Evolutionary conservation across 2,329 filamentous ascomycete species (phyloP).

Genomic region (Phialophora chinensis): DNA sequence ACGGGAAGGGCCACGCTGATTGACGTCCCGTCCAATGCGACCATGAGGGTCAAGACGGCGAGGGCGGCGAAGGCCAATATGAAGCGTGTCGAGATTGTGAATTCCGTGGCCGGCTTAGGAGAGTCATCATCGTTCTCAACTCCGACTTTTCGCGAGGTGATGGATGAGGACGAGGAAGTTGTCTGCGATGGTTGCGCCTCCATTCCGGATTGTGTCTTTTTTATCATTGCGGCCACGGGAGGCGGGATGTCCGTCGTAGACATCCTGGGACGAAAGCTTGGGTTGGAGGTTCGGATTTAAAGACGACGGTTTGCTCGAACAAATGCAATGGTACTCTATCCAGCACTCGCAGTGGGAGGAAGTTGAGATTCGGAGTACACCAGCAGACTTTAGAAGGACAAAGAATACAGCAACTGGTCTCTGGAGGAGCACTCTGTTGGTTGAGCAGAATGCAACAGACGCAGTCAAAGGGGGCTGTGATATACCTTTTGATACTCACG

Average conservation of each 20-base stretch:
- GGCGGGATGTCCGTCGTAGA: neutral
- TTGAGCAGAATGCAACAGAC: neutral
- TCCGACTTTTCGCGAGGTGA: slow-evolving; percentile 19
- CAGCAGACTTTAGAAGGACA: neutral
- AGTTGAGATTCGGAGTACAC: neutral
- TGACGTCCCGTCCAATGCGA: slow-evolving; percentile 69
- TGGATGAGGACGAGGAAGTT: slow-evolving; percentile 27
- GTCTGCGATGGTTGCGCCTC: slow-evolving; percentile 21
- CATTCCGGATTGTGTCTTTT: neutral
- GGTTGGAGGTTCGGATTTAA: neutral
- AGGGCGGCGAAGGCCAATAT: slow-evolving; percentile 59
- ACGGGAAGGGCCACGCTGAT: slow-evolving; percentile 63
- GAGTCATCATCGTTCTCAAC: slow-evolving; percentile 15
- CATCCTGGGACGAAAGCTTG: neutral
- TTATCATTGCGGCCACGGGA: neutral
- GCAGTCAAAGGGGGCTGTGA: neutral
- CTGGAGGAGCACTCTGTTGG: neutral
- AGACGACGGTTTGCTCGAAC: neutral
- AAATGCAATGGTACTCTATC: neutral
- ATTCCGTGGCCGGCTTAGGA: slow-evolving; percentile 20
- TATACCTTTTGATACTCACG: neutral
- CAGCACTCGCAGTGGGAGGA: neutral
- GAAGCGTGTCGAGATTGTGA: slow-evolving; percentile 43
- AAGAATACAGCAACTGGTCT: neutral
- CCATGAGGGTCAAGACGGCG: slow-evolving; percentile 63